These are phyloP conservation scores for Nakaseomyces kungkrabaensis DNA, from an alignment of 1,139 yeast species.

Conservation along the genomic window DNA sequence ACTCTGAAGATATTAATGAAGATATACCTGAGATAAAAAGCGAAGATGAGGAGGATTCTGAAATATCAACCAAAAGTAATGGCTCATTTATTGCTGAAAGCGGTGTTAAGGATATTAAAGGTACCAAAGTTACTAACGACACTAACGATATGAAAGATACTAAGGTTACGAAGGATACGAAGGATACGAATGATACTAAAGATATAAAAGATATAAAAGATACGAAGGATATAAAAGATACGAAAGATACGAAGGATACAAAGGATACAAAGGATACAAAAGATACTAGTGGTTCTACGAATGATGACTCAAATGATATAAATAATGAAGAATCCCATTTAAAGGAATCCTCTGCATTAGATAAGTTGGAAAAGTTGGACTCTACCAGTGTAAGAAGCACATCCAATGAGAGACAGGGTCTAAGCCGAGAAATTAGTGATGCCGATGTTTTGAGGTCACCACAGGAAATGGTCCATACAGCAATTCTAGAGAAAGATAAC, in stretches of 20 bases:
- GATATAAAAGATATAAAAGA: neutral
- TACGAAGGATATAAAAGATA: no score
- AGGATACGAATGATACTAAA: no score
- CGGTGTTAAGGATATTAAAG: neutral
- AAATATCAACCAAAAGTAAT: neutral
- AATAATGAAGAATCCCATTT: neutral
- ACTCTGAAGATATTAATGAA: neutral
- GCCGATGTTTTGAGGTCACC: neutral
- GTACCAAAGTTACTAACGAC: no score
- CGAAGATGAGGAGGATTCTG: neutral
- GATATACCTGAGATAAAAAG: neutral
- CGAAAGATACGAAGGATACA: no score
- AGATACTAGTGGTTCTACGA: neutral
- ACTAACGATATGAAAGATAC: no score
- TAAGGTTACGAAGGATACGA: no score
- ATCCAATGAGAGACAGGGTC: no score
- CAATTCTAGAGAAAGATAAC: constrained; percentile 24
- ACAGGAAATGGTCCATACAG: constrained; percentile 18
- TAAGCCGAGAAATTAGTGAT: constrained; percentile 1
- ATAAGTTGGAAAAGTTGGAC: neutral
- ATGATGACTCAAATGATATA: no score
- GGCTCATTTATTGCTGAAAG: neutral
- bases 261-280: no score
- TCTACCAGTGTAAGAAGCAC: no score
- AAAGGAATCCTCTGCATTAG: neutral